phyloP scores from a whole-genome alignment of 2,329 filamentous ascomycete genomes.

The Graphilbum fragrans region DNA sequence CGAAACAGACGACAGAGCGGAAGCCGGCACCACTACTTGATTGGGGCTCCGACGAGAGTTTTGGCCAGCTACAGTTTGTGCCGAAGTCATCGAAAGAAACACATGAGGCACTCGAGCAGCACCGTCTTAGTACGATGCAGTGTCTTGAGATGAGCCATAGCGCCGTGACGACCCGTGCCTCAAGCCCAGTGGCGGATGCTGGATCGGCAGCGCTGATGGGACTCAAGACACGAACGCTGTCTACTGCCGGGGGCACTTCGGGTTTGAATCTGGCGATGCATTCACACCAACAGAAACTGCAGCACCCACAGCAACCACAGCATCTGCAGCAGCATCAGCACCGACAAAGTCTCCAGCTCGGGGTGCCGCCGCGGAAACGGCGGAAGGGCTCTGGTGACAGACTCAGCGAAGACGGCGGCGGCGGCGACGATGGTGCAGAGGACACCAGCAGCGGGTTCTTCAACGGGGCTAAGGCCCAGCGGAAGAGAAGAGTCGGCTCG shows the following conservation, averaged over 20 bases:
- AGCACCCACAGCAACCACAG: constrained; percentile 20
- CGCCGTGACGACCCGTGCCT: constrained; percentile 44
- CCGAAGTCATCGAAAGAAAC: constrained; percentile 45
- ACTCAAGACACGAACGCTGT: constrained; percentile 14
- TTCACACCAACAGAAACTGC: constrained; percentile 15
- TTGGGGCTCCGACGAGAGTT: constrained; percentile 54
- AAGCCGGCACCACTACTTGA: neutral
- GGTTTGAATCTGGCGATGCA: too few relatives aligned
- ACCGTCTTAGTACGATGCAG: constrained; percentile 41
- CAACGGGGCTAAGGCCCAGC: constrained; percentile 13
- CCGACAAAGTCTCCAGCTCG: too few relatives aligned
- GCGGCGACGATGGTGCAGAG: neutral
- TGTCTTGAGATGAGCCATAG: constrained; percentile 47
- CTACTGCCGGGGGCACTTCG: constrained; percentile 20
- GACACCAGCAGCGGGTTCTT: constrained; percentile 27
- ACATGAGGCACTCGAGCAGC: constrained; percentile 41
- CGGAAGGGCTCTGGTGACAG: constrained; percentile 29
- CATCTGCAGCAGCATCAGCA: neutral
- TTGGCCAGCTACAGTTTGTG: constrained; percentile 40
- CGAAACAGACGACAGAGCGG: too few relatives aligned
- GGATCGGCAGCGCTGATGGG: constrained; percentile 8
- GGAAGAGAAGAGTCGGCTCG: too few relatives aligned
- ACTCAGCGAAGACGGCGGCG: neutral
- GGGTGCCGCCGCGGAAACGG: constrained; percentile 29
- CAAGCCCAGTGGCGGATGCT: constrained; percentile 35